A percentile compares a stretch with the other conserved stretches of the same genome.
Evolutionary conservation across 805 yeast genomes (phyloP).

Genomic region (Brettanomyces nanus): DNA sequence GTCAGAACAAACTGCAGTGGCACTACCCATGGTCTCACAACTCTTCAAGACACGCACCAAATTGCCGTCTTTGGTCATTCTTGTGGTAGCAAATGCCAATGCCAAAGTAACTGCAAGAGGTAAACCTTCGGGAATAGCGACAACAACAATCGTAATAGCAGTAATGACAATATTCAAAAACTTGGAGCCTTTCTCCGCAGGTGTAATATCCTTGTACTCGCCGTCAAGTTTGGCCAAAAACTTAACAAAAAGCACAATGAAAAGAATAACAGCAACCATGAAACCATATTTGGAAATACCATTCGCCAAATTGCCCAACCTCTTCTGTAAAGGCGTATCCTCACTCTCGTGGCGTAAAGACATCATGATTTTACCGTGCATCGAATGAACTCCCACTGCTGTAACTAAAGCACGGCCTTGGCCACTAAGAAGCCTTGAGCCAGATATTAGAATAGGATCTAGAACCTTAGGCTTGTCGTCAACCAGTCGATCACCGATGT

Average conservation of each 20-base stretch:
- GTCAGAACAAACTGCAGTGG: constrained; percentile 94
- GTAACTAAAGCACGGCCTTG: constrained; percentile 80
- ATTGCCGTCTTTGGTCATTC: constrained; percentile 96
- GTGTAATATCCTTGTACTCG: constrained; percentile 32
- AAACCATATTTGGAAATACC: constrained; percentile 95
- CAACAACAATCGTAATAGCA: constrained; percentile 88
- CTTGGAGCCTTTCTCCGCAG: constrained; percentile 75
- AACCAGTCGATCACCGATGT: constrained; percentile 28
- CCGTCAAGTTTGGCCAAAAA: constrained; percentile 56
- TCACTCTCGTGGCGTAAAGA: constrained; percentile 70
- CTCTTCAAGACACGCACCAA: constrained; percentile 88
- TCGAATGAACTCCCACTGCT: constrained; percentile 83
- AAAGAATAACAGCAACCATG: constrained; percentile 73
- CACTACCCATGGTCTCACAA: constrained; percentile 99
- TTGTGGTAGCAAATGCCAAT: constrained; percentile 93
- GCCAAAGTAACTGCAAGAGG: constrained; percentile 97
- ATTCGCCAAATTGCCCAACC: constrained; percentile 76
- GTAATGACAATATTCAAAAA: constrained; percentile 84
- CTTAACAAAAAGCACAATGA: constrained; percentile 69
- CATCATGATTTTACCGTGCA: constrained; percentile 87
- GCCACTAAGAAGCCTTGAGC: constrained; percentile 82
- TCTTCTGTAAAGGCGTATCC: constrained; percentile 79
- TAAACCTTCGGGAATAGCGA: constrained; percentile 98
- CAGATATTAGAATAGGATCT: constrained; percentile 87
- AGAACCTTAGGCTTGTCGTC: constrained; percentile 27